Percentiles rank a stretch among this genome's conserved stretches.
Evolutionary conservation across 805 yeast genomes (phyloP).

Genomic region (Candida dajiaensis): DNA sequence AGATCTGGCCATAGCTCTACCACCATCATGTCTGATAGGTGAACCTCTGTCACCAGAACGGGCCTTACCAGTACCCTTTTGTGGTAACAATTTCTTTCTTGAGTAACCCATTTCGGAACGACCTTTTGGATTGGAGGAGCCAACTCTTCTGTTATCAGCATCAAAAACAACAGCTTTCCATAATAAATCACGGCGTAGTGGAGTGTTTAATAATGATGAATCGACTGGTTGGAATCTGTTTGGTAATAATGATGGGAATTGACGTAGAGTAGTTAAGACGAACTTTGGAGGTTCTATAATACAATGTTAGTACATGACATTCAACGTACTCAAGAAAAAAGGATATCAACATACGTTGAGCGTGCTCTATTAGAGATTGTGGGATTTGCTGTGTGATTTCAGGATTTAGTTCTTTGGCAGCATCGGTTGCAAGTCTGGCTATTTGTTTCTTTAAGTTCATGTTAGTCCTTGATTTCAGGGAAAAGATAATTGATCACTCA

Average conservation of each 20-base stretch:
- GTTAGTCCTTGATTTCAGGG: conserved; percentile 4
- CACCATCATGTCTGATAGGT: conserved; percentile 87
- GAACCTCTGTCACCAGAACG: conserved; percentile 95
- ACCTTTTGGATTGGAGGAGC: conserved; percentile 81
- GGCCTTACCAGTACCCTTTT: conserved; percentile 93
- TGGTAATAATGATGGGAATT: conserved; percentile 92
- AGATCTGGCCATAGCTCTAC: conserved; percentile 79
- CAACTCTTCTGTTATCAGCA: conserved; percentile 83
- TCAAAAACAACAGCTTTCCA: conserved; percentile 95
- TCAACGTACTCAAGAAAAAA: too few species aligned
- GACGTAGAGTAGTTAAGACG: conserved; percentile 69
- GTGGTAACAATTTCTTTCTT: conserved; percentile 75
- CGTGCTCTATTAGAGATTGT: conserved; percentile 10
- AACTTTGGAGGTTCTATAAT: conserved; percentile 50
- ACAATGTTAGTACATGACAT: conserved; percentile 14
- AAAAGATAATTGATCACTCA: not conserved
- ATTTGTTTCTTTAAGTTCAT: conserved; percentile 14
- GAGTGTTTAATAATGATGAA: conserved; percentile 58
- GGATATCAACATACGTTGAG: conserved; percentile 12
- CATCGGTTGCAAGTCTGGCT: conserved; percentile 20
- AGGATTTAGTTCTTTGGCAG: conserved; percentile 3
- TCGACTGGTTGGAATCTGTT: conserved; percentile 71
- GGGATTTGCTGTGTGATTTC: conserved; percentile 2
- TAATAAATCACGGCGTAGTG: conserved; percentile 82
- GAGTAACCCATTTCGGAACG: conserved; percentile 84